Evolutionary conservation across 2,329 filamentous ascomycete species (phyloP), one percentile per base, ranked within the genome.

Genomic region (Penicillium crustosum): DNA sequence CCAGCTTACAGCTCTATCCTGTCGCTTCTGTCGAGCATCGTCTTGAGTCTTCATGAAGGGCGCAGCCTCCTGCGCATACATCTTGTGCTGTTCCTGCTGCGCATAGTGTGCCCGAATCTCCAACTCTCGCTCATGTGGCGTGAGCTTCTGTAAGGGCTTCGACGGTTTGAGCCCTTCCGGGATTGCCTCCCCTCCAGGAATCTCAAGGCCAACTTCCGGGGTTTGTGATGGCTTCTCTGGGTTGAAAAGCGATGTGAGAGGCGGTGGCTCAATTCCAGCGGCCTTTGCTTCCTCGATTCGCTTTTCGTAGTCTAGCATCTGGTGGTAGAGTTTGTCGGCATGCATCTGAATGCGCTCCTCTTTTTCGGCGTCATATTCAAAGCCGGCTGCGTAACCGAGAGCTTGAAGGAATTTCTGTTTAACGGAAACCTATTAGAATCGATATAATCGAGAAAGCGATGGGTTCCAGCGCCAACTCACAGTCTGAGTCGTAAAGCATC

Each of bases 291-390:
- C 82, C 62, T 89, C 85, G n/a, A 90, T 86, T 61, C 83, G 84
- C 21, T 80, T 81, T 75, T 99, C 93, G 72, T 96, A 91, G 60
- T 86, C 83, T 38, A 96, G 76, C 87, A 97, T 91, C 66, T 89
- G 86, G 69, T 93, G 89, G 75, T 92, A 99, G 41, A 99, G 82
- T 62, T 85, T 86, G 78, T 99, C 94, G 58, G 93, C 93, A 74
- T 97, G 93, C 88, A 97, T 91, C 76, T 97, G 94, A 61, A 99
- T 91, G 66, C 89, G 85, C 73, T 97, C 93, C 67, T 96, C 90
- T 51, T 90, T 83, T 31, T 87, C 82, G 0, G 82, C 78, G 9
- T 87, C 79, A 23, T 87, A 84, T 44, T 89, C 84, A 61, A 85
- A 79, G 27, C 85, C 85, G 8, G 86, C 84, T 35, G 95, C 83